These are phyloP conservation scores for Solanum pinnatisectum DNA, from an alignment of 257 asterid species.

Conservation along the genomic window DNA sequence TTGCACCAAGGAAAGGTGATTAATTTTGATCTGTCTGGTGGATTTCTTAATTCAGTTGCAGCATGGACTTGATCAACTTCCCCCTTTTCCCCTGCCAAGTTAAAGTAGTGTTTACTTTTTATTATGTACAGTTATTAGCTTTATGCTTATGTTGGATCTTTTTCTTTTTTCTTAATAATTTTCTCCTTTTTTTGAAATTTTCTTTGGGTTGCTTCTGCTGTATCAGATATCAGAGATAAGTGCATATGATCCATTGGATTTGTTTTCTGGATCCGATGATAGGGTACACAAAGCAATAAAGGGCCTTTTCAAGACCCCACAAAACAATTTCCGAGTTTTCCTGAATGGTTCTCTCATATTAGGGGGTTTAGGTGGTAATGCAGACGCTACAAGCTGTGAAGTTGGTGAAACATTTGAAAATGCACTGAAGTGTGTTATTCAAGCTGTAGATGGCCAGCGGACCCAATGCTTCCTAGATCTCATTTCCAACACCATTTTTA, in stretches of 20 bases:
- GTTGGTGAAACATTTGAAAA: constrained; percentile 51
- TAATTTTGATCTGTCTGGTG: neutral
- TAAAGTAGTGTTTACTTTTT: neutral
- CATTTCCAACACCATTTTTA: constrained; percentile 50
- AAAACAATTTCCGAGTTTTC: constrained; percentile 89
- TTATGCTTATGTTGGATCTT: neutral
- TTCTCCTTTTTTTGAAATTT: neutral
- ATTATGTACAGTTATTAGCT: neutral
- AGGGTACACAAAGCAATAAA: constrained; percentile 55
- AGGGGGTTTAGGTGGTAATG: constrained; percentile 71
- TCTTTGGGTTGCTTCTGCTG: neutral
- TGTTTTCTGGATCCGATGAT: constrained; percentile 80
- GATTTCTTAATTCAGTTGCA: neutral
- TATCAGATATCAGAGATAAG: constrained; percentile 70
- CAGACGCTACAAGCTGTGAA: constrained; percentile 22
- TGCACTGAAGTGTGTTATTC: constrained; percentile 48
- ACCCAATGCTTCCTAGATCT: constrained; percentile 54
- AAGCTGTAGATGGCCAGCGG: constrained; percentile 60
- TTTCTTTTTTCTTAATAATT: neutral
- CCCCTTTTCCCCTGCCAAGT: neutral
- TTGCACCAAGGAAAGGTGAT: constrained; percentile 58
- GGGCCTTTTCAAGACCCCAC: constrained; percentile 69
- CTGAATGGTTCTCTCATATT: constrained; percentile 67
- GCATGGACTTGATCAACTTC: neutral
- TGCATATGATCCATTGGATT: constrained; percentile 77